Evolutionary conservation across 345 rosid genomes (phyloP).

Genomic region (Citrus trifoliata): DNA sequence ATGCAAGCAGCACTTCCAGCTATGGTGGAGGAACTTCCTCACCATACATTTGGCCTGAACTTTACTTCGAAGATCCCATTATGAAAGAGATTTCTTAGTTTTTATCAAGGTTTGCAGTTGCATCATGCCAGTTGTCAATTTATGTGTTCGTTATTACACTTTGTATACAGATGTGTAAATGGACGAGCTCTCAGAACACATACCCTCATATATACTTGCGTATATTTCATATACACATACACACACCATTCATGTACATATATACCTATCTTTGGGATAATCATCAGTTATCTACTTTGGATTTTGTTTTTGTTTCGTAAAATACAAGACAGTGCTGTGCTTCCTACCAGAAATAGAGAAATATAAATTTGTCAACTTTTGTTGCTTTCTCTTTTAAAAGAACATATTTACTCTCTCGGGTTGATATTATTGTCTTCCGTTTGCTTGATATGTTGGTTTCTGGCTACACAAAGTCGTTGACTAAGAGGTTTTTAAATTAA

Average conservation of each 20-base stretch:
- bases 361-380: not conserved
- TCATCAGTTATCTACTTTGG: not conserved
- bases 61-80: conserved; percentile 34
- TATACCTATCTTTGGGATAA: not conserved
- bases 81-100: conserved; percentile 37
- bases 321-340: not conserved
- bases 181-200: not conserved
- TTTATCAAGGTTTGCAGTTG: conserved; percentile 11
- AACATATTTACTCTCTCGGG: no score
- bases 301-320: not conserved
- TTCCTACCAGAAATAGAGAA: not conserved
- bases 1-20: conserved; percentile 45
- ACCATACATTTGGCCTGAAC: conserved; percentile 31
- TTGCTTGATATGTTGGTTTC: not conserved
- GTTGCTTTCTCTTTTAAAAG: not conserved
- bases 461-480: not conserved
- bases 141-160: not conserved
- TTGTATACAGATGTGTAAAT: not conserved
- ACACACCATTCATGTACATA: not conserved
- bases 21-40: conserved; percentile 36
- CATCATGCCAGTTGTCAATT: not conserved
- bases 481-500: no score
- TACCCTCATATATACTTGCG: not conserved
- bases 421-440: not conserved
- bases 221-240: not conserved